Evolutionary conservation across 139 green algal species (phyloP), one percentile per base, ranked within the genome.

Genomic region (Volvox reticuliferus): DNA sequence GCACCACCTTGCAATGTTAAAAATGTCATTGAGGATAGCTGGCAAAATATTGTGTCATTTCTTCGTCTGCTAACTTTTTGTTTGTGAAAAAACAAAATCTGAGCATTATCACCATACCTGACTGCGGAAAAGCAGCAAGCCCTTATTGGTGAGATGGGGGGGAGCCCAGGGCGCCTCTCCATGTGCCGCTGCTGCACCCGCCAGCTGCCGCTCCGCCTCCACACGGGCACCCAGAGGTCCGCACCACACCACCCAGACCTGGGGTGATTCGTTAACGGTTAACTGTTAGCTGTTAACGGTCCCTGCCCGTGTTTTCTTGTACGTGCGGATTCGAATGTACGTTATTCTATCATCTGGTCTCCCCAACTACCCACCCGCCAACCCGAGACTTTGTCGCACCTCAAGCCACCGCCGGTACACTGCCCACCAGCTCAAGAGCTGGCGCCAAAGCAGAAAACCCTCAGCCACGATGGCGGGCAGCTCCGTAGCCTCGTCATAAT

Each of bases 101-200:
- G n/a, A n/a, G n/a, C n/a, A n/a, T n/a, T n/a, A n/a, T n/a, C n/a
- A n/a, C n/a, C 77, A 18, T 68, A 92, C 88, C 65, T 89, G 55
- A n/a, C 75, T 82, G 62, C 89, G 71, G 76, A 92, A 92, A 33
- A 90, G 62, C 75, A 83, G n/a, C 35, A 92, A 83, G 5, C 89
- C 89, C 89, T 92, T 90, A 65, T 92, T 90, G 36, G 73, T 88
- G 22, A 92, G 89, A 37, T 90, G 82, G 20, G 90, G 90, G 18
- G 84, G 50, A 12, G 71, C 77, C 21, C 68, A 79, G 62, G 61
- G 89, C 44, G n/a, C 79, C 81, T 85, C 22, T 17, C 65, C 77
- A 5, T 55, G 35, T n/a, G 44, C 55, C 36, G 37, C 82, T 44
- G 80, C 32, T 17, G 89, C 82, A 19, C 81, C 89, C 33, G 65